Evolutionary conservation across 805 yeast genomes (phyloP).

Genomic region (Priceomyces carsonii): DNA sequence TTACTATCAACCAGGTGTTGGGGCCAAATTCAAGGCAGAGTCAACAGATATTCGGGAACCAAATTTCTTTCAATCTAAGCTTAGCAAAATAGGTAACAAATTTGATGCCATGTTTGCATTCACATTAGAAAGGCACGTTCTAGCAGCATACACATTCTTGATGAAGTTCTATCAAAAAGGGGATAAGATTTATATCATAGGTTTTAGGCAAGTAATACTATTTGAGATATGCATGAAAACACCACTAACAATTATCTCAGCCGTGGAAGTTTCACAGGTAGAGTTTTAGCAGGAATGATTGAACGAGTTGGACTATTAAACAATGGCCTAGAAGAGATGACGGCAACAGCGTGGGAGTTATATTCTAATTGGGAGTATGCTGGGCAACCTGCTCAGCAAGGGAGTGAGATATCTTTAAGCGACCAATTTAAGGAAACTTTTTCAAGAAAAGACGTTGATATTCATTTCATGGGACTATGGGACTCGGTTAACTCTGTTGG

Average conservation of each 20-base stretch:
- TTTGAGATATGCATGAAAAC: background rate
- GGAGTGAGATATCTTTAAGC: slow-evolving; percentile 45
- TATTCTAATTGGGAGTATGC: slow-evolving; percentile 61
- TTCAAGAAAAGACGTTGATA: slow-evolving; percentile 42
- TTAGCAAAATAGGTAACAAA: slow-evolving; percentile 10
- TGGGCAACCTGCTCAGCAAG: slow-evolving; percentile 54
- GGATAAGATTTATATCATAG: slow-evolving; percentile 57
- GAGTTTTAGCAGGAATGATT: slow-evolving; percentile 66
- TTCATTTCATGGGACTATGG: slow-evolving; percentile 67
- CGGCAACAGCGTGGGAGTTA: slow-evolving; percentile 61
- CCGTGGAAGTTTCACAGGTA: slow-evolving; percentile 67
- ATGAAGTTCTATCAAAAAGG: slow-evolving; percentile 49
- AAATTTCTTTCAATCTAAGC: slow-evolving; percentile 13
- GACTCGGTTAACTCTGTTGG: slow-evolving; percentile 74
- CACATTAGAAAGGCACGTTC: slow-evolving; percentile 56
- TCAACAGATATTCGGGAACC: slow-evolving; percentile 20
- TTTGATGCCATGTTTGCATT: slow-evolving; percentile 53
- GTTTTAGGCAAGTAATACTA: slow-evolving; percentile 42
- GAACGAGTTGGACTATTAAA: slow-evolving; percentile 62
- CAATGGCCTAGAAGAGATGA: slow-evolving; percentile 56
- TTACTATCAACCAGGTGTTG: slow-evolving; percentile 71
- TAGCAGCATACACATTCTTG: slow-evolving; percentile 55
- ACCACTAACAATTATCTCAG: slow-evolving; percentile 14
- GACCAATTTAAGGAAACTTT: slow-evolving; percentile 58
- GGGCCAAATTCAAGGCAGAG: slow-evolving; percentile 49